Base-by-base conservation (phyloP, 805 yeast species). In the Suhomyces canberraensis region DNA sequence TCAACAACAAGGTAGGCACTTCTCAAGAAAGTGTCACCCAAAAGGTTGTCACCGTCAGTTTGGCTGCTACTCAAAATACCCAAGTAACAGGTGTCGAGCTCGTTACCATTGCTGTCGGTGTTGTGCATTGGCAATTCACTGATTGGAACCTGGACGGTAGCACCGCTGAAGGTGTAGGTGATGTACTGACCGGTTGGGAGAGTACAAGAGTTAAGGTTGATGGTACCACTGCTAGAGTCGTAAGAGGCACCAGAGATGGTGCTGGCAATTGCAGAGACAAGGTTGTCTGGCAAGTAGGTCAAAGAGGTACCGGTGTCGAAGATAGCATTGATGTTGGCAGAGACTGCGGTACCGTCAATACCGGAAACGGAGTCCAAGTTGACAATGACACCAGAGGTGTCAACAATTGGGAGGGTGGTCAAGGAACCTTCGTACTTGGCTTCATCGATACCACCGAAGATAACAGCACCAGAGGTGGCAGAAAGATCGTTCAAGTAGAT, bases 21-120 rank as follows among this genome's bases (percentile, higher is more conserved):
- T 38, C 85, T 68, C 45, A 84, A 60, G 51, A 84, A 75, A 30
- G 74, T 71, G 51, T 81, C 89, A 8, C 93, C 93, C 25, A 84
- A 63, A 36, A 79, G 25, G 13, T 9, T n/a, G 17, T 11, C n/a
- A 17, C 29, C 29, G 2, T 25, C 18, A 16, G 24, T 11, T 8
- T 32, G 11, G n/a, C 16, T 16, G 11, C 24, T 25, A 17, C 35
- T 14, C 22, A 20, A 25, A 17, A 32, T 32, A n/a, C 29, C 35
- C 11, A 32, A 25, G 3, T 4, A 5, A 13, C 32, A 29, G n/a
- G n/a, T n/a, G n/a, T n/a, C n/a, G n/a, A n/a, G n/a, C 22, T 9
- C 7, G 8, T 20, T 7, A 7, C 22, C 22, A 13, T 21, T 16
- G 7, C 14, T 31, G 13, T 18, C 20, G n/a, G 11, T 29, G 29